Conservation (phyloP, 2,329 filamentous ascomycete species). For the Hypocreales sp. region DNA sequence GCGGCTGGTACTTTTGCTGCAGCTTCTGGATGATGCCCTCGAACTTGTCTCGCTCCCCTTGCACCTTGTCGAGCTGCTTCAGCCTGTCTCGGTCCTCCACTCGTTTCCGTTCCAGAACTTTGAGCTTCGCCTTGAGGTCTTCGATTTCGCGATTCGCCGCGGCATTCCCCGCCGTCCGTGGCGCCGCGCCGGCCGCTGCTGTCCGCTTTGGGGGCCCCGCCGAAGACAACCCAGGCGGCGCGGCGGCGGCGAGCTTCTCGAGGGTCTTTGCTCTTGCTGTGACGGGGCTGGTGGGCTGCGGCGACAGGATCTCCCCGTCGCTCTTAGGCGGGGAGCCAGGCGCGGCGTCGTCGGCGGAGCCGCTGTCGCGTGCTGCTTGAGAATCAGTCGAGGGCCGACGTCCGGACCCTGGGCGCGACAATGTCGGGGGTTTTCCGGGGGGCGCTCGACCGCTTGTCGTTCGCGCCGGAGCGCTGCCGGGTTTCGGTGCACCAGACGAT, state of each 20-base stretch:
- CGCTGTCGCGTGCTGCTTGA: constrained; percentile 24
- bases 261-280: constrained; percentile 32
- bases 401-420: constrained; percentile 20
- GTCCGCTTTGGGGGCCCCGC: constrained; percentile 16
- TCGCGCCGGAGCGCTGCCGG: constrained; percentile 17
- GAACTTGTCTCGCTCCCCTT: constrained; percentile 63
- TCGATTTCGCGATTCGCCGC: constrained; percentile 56
- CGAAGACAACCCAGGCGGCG: constrained; percentile 12
- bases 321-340: constrained; percentile 32
- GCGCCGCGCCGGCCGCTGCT: constrained; percentile 12
- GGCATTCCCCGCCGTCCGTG: constrained; percentile 28
- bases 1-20: constrained; percentile 74
- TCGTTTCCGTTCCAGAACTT: constrained; percentile 75
- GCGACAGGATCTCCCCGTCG: constrained; percentile 32
- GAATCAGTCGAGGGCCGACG: constrained; percentile 32
- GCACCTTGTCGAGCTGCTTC: constrained; percentile 60
- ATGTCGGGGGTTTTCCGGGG: constrained; percentile 16
- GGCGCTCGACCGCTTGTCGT: constrained; percentile 26
- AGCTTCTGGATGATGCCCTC: constrained; percentile 81
- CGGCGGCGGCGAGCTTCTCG: constrained; percentile 31
- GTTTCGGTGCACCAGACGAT: constrained; percentile 21
- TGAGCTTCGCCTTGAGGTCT: constrained; percentile 75
- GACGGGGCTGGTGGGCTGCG: constrained; percentile 34
- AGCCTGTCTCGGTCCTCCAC: constrained; percentile 74
- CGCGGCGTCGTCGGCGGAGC: constrained; percentile 15